Base-by-base conservation (phyloP, 345 rosid species). In the Noccaea bulbosa region DNA sequence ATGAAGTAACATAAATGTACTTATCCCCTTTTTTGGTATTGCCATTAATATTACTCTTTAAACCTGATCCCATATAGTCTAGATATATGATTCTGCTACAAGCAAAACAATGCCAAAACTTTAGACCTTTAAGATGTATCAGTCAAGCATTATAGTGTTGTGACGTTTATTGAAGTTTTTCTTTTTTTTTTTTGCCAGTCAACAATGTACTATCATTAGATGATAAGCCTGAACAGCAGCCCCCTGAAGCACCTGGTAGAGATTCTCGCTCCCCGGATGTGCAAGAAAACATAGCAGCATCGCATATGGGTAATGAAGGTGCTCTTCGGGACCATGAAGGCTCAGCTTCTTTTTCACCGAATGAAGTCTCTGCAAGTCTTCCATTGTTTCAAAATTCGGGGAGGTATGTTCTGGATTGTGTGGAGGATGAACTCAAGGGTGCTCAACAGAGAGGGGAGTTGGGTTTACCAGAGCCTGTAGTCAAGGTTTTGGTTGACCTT, bases 381-480 rank as follows among this genome's bases (percentile, higher is more conserved):
- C 50, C 35, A 52, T 2, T 33, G 35, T 0, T 51, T 4, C 27
- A 20, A 14, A 15, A 43, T 59, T 67, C 78, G 7, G 32, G 62
- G 22, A 45, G 11, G 32, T 59, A 32, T 67, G 62, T 74, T 44
- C 43, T 74, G 7, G 24, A 44, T 17, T 10, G 30, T 11, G 68
- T 74, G 11, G 12, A 67, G 22, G 62, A 67, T 11, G 68, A 27
- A 41, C 55, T 74, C 41, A 8, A 6, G 24, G 68, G 8, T 50
- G 54, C 49, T 51, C 54, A 38, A 8, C 67, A n/a, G 67, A 56
- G 68, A 51, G 62, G 73, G 39, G 73, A 74, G n/a, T 33, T 41
- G 62, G 6, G 62, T 43, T 74, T 74, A 51, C 5, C 53, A 15
- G 78, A 58, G 62, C 55, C 62, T 50, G 24, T 67, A 2, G 35